Evolutionary conservation across 148 eudicot genomes (phyloP).

Genomic region (Camellia japonica): DNA sequence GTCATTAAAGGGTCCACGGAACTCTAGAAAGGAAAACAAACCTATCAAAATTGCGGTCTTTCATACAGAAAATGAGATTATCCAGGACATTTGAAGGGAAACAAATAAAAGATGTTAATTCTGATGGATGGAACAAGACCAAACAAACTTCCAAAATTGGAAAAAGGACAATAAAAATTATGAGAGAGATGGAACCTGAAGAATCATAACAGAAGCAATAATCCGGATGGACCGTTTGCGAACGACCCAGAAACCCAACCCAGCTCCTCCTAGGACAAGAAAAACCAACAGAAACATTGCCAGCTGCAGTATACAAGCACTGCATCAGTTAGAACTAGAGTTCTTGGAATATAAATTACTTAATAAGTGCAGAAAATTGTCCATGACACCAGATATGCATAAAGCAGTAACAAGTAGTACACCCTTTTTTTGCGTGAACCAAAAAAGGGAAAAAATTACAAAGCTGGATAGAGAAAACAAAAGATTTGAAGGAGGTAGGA

Average conservation of each 20-base stretch:
- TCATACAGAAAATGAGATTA: neutral
- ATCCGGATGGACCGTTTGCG: constrained; percentile 85
- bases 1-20: constrained; percentile 77
- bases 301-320: constrained; percentile 53
- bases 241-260: constrained; percentile 97
- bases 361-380: neutral
- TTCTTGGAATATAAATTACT: constrained; percentile 6
- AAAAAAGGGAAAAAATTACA: neutral
- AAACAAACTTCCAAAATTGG: neutral
- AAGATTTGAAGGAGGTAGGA: neutral
- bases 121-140: neutral
- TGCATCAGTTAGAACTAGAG: constrained; percentile 2
- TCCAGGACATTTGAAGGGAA: neutral
- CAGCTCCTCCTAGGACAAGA: constrained; percentile 77
- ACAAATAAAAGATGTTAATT: neutral
- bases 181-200: constrained; percentile 54
- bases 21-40: constrained; percentile 47
- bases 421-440: neutral
- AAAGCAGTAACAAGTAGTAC: neutral
- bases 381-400: neutral
- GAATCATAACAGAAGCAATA: constrained; percentile 65
- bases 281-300: constrained; percentile 57
- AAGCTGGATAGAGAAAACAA: neutral
- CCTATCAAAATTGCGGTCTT: constrained; percentile 13
- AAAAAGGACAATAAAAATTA: neutral